Conservation (phyloP, 2,329 filamentous ascomycete genomes). For the Xylaria sp. region DNA sequence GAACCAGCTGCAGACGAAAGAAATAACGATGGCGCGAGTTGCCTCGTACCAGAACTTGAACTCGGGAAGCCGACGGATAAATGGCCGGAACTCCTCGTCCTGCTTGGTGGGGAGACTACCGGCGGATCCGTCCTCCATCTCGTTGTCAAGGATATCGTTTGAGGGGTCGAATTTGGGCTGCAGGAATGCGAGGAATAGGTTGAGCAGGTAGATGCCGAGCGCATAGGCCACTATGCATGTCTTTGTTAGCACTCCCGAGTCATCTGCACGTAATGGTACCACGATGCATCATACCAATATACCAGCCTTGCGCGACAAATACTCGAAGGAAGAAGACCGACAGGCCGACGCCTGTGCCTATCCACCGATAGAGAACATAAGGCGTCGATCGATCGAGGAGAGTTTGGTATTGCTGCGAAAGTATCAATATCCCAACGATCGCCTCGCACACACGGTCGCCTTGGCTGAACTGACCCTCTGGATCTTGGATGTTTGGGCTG, state of each 20-base stretch:
- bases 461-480: conserved; percentile 67
- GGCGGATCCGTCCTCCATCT: conserved; percentile 91
- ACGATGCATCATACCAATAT: conserved; percentile 76
- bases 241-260: conserved; percentile 31
- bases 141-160: conserved; percentile 88
- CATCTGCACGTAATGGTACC: neutral
- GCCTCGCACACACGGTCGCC: conserved; percentile 9
- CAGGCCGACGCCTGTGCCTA: conserved; percentile 80
- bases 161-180: conserved; percentile 99
- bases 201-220: conserved; percentile 97
- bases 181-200: conserved; percentile 98
- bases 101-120: conserved; percentile 90
- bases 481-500: conserved; percentile 81
- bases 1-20: conserved; percentile 91
- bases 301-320: conserved; percentile 95
- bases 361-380: conserved; percentile 89
- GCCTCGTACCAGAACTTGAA: conserved; percentile 99
- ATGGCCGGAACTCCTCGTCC: conserved; percentile 97
- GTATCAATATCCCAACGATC: conserved; percentile 23
- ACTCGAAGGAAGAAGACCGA: conserved; percentile 89
- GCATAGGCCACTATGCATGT: conserved; percentile 83
- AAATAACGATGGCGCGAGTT: conserved; percentile 84
- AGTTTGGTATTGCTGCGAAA: conserved; percentile 84
- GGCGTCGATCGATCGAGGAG: conserved; percentile 95
- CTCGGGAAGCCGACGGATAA: conserved; percentile 94